These are phyloP conservation scores for Murraya koenigii DNA, from an alignment of 345 rosid species.

Conservation along the genomic window DNA sequence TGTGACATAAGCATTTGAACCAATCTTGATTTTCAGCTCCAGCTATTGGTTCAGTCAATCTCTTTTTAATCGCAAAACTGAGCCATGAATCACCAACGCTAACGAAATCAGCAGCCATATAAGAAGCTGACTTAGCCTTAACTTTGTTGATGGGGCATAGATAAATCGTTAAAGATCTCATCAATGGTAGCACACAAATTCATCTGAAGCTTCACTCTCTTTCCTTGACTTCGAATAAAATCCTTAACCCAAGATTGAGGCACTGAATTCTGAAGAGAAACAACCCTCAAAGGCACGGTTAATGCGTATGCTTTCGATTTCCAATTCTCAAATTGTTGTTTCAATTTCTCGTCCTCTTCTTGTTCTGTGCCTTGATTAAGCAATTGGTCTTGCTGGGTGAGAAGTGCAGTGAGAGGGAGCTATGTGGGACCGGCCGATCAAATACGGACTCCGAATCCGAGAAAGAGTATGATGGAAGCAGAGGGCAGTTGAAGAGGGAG, in stretches of 20 bases:
- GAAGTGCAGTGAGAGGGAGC: constrained; percentile 10
- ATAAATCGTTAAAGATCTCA: constrained; percentile 53
- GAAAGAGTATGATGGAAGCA: constrained; percentile 2
- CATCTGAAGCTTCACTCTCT: constrained; percentile 56
- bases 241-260: constrained; percentile 96
- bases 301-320: constrained; percentile 67
- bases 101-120: constrained; percentile 66
- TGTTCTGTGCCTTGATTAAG: background rate
- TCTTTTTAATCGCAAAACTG: constrained; percentile 50
- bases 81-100: constrained; percentile 88
- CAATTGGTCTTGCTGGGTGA: background rate
- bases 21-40: constrained; percentile 71
- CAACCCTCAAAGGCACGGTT: constrained; percentile 62
- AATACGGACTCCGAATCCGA: constrained; percentile 42
- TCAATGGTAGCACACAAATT: constrained; percentile 51
- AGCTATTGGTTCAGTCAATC: constrained; percentile 59
- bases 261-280: constrained; percentile 72
- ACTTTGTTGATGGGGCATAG: constrained; percentile 28
- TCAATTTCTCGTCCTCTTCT: constrained; percentile 39
- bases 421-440: constrained; percentile 42
- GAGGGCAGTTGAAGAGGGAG: too few relatives aligned
- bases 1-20: constrained; percentile 60
- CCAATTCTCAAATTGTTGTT: constrained; percentile 66
- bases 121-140: constrained; percentile 38
- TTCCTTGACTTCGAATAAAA: constrained; percentile 72